Evolutionary conservation across 1,284 basidiomycete species (phyloP).

Genomic region (Sporisorium iseilematis-ciliati): DNA sequence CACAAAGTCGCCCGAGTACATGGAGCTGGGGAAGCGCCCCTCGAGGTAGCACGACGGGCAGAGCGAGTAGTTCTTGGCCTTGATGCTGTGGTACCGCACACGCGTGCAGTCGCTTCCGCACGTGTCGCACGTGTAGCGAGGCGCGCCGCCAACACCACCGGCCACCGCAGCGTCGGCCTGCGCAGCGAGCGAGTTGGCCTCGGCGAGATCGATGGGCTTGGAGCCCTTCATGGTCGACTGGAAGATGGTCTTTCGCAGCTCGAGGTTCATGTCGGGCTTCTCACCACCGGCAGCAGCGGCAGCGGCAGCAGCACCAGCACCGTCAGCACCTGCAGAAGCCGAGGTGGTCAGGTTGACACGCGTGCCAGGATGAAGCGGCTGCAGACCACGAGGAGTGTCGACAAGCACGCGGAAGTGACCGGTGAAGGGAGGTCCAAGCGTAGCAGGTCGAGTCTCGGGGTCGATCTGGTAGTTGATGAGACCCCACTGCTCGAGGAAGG

Average conservation of each 20-base stretch:
- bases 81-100: conserved; percentile 91
- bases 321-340: conserved; percentile 16
- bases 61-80: conserved; percentile 83
- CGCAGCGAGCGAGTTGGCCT: conserved; percentile 62
- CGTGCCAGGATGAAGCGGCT: conserved; percentile 87
- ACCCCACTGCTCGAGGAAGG: conserved; percentile 98
- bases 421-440: conserved; percentile 95
- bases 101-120: conserved; percentile 92
- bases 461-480: conserved; percentile 99
- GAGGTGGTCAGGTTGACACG: conserved; percentile 34
- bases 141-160: conserved; percentile 71
- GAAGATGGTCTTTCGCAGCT: conserved; percentile 66
- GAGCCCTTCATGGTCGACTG: conserved; percentile 66
- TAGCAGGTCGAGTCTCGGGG: conserved; percentile 92
- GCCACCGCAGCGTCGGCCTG: conserved; percentile 74
- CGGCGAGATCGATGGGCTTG: conserved; percentile 59
- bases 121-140: conserved; percentile 85
- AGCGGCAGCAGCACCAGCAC: conserved; percentile 12
- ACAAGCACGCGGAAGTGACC: conserved; percentile 98
- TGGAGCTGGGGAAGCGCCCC: conserved; percentile 92
- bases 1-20: conserved; percentile 98
- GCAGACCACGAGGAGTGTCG: conserved; percentile 94
- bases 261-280: conserved; percentile 71
- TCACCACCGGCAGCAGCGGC: conserved; percentile 76
- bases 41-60: conserved; percentile 83